These are phyloP conservation scores for Mucor lusitanicus DNA, from an alignment of 371 early-diverging fungal genomes.

Conservation along the genomic window DNA sequence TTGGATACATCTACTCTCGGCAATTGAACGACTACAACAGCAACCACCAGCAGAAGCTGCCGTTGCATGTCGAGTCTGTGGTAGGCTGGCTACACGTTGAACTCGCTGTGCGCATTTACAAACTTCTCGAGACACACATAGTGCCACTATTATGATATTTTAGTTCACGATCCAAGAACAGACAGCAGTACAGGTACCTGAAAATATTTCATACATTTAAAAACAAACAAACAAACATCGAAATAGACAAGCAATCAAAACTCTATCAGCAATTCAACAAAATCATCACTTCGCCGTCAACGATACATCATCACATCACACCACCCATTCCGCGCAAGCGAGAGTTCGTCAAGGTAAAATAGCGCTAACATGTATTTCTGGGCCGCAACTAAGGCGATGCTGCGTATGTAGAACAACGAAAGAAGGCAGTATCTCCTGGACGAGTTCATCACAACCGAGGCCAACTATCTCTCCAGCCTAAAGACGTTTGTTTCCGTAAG, in stretches of 20 bases:
- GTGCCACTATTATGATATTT: constrained; percentile 27
- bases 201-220: background rate
- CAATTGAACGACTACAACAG: constrained; percentile 12
- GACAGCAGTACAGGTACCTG: constrained; percentile 10
- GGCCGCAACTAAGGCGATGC: too few species aligned
- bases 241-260: background rate
- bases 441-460: constrained; percentile 27
- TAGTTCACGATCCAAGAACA: constrained; percentile 16
- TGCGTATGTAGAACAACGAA: constrained; percentile 11
- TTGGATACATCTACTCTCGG: constrained; percentile 21
- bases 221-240: constrained; percentile 1
- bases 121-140: background rate
- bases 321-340: constrained; percentile 12
- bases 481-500: constrained; percentile 19
- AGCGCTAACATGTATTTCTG: too few species aligned
- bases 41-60: background rate
- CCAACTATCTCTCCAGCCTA: constrained; percentile 18
- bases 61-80: constrained; percentile 6
- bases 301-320: background rate
- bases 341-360: constrained; percentile 18
- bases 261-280: constrained; percentile 14
- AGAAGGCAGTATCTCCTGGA: constrained; percentile 16
- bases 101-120: background rate
- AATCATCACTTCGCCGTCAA: constrained; percentile 12
- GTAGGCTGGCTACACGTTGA: background rate